Base-by-base conservation (phyloP, 495 filamentous ascomycete genomes). In the Hypomontagnella submonticulosa region DNA sequence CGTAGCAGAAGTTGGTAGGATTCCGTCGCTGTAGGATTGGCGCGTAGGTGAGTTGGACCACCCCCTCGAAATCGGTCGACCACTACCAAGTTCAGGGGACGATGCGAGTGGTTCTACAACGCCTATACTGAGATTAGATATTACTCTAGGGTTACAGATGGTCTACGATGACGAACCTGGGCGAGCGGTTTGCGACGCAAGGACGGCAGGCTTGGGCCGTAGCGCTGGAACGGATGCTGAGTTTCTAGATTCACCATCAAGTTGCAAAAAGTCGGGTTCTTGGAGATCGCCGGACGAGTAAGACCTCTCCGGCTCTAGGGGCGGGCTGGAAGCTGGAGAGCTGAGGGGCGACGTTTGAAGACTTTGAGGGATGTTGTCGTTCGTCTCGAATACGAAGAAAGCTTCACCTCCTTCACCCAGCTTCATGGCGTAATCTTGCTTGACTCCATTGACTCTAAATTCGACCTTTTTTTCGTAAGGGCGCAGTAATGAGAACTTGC, bases 381-480 rank as follows among this genome's bases (percentile, higher is more conserved):
- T 89, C 4, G 95, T 98, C 77, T 97, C 93, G 72, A 99, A 98
- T 36, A 99, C 91, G 73, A 99, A 99, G 75, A 99, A 98, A 4
- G 95, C 95, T 78, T 99, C 96, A 33, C 95, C 95, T 6, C 91
- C 96, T 74, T 99, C 95, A 18, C 95, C 95, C 11, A 99, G 84
- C 77, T 99, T 99, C 95, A 99, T 98, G 13, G 95, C 85, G 83
- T 96, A 97, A 58, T 95, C 83, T 73, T 97, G 92, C 78, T 93
- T 95, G 50, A 84, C 77, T 66, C 90, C 88, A 83, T 99, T 98
- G 83, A 99, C 95, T 69, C 83, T 86, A 77, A 99, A 99, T 77
- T 97, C 94, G 69, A 99, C 92, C 87, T 99, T 99, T 84, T 98
- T 99, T 76, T 99, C 96, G 69, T 88, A 97, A 2, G 95, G 96